Percentiles rank a stretch among this genome's conserved stretches.
Evolutionary conservation across 2,329 filamentous ascomycete species (phyloP).

Genomic region (Exutisphaerella laricina): DNA sequence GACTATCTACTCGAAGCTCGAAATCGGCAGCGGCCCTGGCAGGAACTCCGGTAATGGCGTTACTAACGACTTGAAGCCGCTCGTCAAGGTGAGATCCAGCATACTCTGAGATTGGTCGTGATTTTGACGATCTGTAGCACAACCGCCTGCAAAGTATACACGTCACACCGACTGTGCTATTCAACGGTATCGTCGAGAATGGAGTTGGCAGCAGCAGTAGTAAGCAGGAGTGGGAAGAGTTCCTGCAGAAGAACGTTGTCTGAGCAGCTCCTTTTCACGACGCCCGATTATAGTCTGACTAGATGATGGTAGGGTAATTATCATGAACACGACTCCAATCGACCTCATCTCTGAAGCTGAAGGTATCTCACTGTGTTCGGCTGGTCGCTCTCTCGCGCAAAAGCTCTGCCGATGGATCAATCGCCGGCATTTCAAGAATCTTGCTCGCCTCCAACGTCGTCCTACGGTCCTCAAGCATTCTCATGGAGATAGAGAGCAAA

Average conservation of each 20-base stretch:
- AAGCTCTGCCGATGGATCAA: too few relatives aligned
- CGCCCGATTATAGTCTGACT: neutral
- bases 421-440: too few relatives aligned
- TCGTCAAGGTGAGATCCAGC: too few relatives aligned
- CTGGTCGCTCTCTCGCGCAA: too few relatives aligned
- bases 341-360: neutral
- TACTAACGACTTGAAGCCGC: conserved; percentile 76
- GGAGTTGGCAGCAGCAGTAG: conserved; percentile 76
- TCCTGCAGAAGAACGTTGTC: conserved; percentile 61
- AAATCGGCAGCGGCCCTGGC: conserved; percentile 61
- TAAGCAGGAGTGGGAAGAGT: conserved; percentile 77
- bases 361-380: too few relatives aligned
- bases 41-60: conserved; percentile 76
- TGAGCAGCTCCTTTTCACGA: conserved; percentile 33
- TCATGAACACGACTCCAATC: too few relatives aligned
- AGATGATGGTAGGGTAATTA: neutral
- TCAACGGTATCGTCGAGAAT: conserved; percentile 73
- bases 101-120: too few relatives aligned
- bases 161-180: conserved; percentile 84
- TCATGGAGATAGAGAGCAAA: too few relatives aligned
- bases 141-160: conserved; percentile 75
- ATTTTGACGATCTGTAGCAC: too few relatives aligned
- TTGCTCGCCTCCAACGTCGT: too few relatives aligned
- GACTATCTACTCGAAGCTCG: conserved; percentile 63
- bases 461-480: too few relatives aligned